Conservation (phyloP, 2,329 filamentous ascomycete genomes). For the Colletotrichum endophyticum region DNA sequence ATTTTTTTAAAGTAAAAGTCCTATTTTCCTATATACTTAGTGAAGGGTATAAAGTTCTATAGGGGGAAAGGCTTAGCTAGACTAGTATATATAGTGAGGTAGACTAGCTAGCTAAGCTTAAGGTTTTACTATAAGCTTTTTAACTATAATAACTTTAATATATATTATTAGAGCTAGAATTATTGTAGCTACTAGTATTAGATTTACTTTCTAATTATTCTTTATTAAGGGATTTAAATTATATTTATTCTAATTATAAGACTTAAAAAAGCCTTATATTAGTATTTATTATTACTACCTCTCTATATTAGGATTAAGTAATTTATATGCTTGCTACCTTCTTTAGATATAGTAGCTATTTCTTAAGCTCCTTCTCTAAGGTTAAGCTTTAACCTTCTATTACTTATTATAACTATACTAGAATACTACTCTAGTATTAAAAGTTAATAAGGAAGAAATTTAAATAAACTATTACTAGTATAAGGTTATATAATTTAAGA, state of each 20-base stretch:
- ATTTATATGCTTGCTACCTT: background rate
- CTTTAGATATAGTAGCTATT: background rate
- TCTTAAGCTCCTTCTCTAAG: background rate
- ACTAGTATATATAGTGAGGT: background rate
- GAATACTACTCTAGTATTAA: background rate
- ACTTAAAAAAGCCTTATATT: background rate
- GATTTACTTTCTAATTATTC: too few relatives aligned
- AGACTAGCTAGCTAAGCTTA: background rate
- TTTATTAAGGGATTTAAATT: background rate
- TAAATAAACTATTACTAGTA: background rate
- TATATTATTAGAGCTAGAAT: too few relatives aligned
- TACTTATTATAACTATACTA: background rate
- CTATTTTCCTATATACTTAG: too few relatives aligned
- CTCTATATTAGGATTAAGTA: background rate
- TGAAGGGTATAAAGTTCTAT: background rate
- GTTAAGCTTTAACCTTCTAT: background rate
- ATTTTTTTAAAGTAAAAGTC: background rate
- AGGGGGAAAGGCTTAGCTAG: background rate
- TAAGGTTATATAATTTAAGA: background rate
- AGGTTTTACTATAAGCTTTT: too few relatives aligned
- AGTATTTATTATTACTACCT: background rate
- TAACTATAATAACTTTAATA: too few relatives aligned
- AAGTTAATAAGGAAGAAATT: background rate
- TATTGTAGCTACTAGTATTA: accelerated
- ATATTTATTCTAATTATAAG: background rate